phyloP scores from a whole-genome alignment of 1,139 yeast genomes.

The Yamadazyma triangularis region DNA sequence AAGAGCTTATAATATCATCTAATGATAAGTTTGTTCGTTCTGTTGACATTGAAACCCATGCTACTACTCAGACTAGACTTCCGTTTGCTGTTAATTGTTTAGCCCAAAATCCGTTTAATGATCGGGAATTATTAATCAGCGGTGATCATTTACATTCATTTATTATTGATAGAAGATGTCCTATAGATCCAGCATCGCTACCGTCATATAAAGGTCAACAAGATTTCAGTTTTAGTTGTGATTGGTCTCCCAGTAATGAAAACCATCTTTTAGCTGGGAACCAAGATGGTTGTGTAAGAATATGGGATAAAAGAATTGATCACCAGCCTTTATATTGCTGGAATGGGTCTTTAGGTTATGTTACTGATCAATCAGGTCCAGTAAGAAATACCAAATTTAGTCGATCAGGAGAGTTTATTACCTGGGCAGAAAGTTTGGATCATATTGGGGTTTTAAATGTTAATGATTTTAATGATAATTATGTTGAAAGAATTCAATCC shows the following conservation, averaged over 20 bases:
- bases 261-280: slow-evolving; percentile 50
- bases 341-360: slow-evolving; percentile 33
- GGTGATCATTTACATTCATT: slow-evolving; percentile 47
- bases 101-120: slow-evolving; percentile 31
- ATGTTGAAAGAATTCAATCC: slow-evolving; percentile 36
- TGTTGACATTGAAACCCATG: slow-evolving; percentile 28
- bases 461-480: slow-evolving; percentile 19
- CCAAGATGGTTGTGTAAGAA: slow-evolving; percentile 55
- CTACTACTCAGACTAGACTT: slow-evolving; percentile 13
- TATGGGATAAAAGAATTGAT: slow-evolving; percentile 47
- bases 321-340: slow-evolving; percentile 24
- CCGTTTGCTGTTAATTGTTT: slow-evolving; percentile 54
- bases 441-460: slow-evolving; percentile 49
- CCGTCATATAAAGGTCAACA: slow-evolving; percentile 39
- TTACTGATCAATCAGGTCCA: slow-evolving; percentile 33
- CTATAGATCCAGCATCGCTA: slow-evolving; percentile 8
- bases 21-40: slow-evolving; percentile 44
- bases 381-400: slow-evolving; percentile 53
- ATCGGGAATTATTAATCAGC: slow-evolving; percentile 39
- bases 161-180: slow-evolving; percentile 41
- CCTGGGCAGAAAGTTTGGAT: slow-evolving; percentile 61
- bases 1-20: slow-evolving; percentile 37
- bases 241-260: slow-evolving; percentile 47
- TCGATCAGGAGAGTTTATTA: slow-evolving; percentile 38
- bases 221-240: slow-evolving; percentile 59